Evolutionary conservation across 176 grass and related monocot genomes (phyloP).

Genomic region (Alloteropsis semialata): DNA sequence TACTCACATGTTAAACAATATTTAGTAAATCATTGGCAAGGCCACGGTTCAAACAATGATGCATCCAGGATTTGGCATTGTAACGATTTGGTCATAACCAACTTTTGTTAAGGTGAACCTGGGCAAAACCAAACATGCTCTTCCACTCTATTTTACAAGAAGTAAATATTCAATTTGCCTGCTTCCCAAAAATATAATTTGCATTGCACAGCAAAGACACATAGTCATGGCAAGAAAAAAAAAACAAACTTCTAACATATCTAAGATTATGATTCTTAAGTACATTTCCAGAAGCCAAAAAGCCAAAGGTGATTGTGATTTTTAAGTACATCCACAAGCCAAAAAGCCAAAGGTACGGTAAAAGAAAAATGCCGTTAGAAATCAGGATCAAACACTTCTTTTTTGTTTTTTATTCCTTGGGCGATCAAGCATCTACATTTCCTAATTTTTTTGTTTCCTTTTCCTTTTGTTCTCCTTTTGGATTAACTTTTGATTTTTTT

Average conservation of each 20-base stretch:
- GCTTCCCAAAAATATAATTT: not conserved
- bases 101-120: no score
- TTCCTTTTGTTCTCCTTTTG: not conserved
- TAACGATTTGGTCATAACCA: no score
- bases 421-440: not conserved
- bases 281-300: conserved; percentile 10
- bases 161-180: not conserved
- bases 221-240: not conserved
- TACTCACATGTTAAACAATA: no score
- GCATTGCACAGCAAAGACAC: not conserved
- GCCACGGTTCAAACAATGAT: no score
- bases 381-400: not conserved
- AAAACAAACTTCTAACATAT: not conserved
- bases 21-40: no score
- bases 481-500: not conserved
- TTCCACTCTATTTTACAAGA: not conserved
- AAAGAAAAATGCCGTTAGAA: not conserved
- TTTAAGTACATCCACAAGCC: not conserved
- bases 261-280: not conserved
- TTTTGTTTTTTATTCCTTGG: not conserved
- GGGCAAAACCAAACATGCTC: no score
- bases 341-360: not conserved
- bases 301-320: not conserved
- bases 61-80: no score
- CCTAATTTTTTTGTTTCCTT: not conserved